Conservation (phyloP, 495 filamentous ascomycete species). For the Jackrogersella multiformis region DNA sequence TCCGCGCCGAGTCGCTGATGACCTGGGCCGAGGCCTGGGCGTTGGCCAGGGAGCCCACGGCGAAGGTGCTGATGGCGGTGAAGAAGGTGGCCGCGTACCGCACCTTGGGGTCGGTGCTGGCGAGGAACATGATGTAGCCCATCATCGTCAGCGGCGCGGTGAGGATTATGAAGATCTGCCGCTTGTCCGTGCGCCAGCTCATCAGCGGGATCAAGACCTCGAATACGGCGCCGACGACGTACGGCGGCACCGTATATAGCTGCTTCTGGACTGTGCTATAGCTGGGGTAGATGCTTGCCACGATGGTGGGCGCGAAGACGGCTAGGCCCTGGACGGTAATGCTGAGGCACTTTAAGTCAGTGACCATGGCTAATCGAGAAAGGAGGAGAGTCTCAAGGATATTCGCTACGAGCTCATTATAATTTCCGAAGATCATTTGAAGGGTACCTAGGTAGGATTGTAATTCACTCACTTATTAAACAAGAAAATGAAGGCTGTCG, state of each 20-base stretch:
- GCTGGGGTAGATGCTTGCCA: conserved; percentile 70
- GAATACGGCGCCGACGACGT: conserved; percentile 74
- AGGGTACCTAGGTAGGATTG: conserved; percentile 59
- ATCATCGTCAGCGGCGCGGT: conserved; percentile 66
- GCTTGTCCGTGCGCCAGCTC: conserved; percentile 66
- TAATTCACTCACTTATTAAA: conserved; percentile 63
- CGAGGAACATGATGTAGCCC: conserved; percentile 79
- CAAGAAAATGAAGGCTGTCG: conserved; percentile 73
- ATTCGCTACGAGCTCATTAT: too few relatives aligned
- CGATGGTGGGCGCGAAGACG: conserved; percentile 78
- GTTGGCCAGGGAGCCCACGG: conserved; percentile 70
- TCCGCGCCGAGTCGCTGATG: conserved; percentile 73
- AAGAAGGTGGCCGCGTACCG: conserved; percentile 79
- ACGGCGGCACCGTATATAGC: conserved; percentile 76
- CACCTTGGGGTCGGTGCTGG: conserved; percentile 58
- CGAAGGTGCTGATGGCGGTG: conserved; percentile 72
- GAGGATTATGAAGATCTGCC: conserved; percentile 70
- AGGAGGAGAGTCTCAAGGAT: too few relatives aligned
- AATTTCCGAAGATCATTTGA: conserved; percentile 32
- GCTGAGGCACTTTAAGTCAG: conserved; percentile 67
- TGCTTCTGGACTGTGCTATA: conserved; percentile 66
- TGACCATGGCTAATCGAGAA: conserved; percentile 57
- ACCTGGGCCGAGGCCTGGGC: conserved; percentile 75
- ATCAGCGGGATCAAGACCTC: conserved; percentile 68
- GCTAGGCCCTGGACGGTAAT: conserved; percentile 79